phyloP scores from a whole-genome alignment of 139 green algal species.

The Nannochloris sp. region DNA sequence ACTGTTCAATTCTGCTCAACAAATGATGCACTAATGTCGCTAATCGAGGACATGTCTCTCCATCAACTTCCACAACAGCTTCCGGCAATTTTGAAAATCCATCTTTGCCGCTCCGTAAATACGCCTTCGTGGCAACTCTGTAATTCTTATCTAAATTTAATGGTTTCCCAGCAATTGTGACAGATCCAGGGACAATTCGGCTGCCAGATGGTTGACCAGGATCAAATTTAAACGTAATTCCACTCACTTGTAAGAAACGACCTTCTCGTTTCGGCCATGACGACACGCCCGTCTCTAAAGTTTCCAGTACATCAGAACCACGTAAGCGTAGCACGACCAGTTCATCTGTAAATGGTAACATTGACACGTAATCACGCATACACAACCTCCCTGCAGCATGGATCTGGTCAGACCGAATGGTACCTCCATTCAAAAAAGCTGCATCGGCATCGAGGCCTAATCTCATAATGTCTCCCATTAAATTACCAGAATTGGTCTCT shows the following conservation, averaged over 20 bases:
- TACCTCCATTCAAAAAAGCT: slow-evolving; percentile 56
- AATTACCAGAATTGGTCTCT: slow-evolving; percentile 67
- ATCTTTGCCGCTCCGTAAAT: slow-evolving; percentile 66
- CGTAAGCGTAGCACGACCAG: slow-evolving; percentile 42
- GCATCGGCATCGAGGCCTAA: slow-evolving; percentile 24
- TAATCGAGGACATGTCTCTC: slow-evolving; percentile 22
- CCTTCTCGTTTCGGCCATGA: slow-evolving; percentile 58
- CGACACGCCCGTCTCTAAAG: slow-evolving; percentile 62
- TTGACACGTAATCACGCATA: slow-evolving; percentile 51
- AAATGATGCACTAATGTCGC: slow-evolving; percentile 26
- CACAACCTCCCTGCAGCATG: slow-evolving; percentile 38
- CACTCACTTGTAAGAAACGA: slow-evolving; percentile 57
- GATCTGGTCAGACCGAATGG: slow-evolving; percentile 40
- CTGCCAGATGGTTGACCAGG: slow-evolving; percentile 21
- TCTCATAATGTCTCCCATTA: slow-evolving; percentile 47
- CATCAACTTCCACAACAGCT: slow-evolving; percentile 16
- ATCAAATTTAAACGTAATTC: slow-evolving; percentile 59
- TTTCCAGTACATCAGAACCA: slow-evolving; percentile 41
- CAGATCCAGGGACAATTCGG: slow-evolving; percentile 35
- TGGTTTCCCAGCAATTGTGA: slow-evolving; percentile 33
- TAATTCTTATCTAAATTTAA: slow-evolving; percentile 41
- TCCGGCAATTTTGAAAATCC: slow-evolving; percentile 51
- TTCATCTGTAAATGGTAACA: slow-evolving; percentile 69
- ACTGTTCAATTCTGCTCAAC: slow-evolving; percentile 9
- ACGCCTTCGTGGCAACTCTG: slow-evolving; percentile 55